Evolutionary conservation across 2,329 filamentous ascomycete genomes (phyloP).

Genomic region (Shiraia sp.): DNA sequence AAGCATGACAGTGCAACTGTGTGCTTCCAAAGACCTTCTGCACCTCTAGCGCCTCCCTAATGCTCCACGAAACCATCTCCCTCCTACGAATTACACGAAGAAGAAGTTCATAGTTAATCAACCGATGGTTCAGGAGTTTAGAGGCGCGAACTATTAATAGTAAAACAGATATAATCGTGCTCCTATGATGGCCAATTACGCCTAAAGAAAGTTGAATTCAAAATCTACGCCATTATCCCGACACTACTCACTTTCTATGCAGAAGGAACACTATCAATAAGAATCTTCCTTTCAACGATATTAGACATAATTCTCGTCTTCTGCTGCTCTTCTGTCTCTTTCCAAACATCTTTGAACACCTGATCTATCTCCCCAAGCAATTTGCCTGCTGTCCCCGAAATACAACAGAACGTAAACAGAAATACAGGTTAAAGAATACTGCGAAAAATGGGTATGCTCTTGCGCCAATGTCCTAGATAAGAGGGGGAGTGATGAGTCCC

Average conservation of each 20-base stretch:
- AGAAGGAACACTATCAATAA: neutral
- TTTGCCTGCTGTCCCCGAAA: constrained; percentile 42
- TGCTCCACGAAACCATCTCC: too few species aligned
- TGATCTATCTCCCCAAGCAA: constrained; percentile 44
- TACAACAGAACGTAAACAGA: constrained; percentile 41
- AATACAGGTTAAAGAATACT: constrained; percentile 39
- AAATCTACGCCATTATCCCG: too few species aligned
- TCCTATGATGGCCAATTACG: too few species aligned
- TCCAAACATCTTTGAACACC: constrained; percentile 43
- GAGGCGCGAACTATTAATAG: too few species aligned
- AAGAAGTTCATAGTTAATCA: too few species aligned
- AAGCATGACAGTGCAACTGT: too few species aligned
- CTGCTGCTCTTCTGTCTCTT: constrained; percentile 39
- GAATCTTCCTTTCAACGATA: constrained; percentile 28
- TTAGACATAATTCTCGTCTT: constrained; percentile 37
- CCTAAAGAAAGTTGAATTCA: too few species aligned
- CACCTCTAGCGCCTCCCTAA: too few species aligned
- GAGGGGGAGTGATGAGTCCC: constrained; percentile 67
- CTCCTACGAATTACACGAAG: too few species aligned
- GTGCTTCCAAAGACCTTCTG: too few species aligned
- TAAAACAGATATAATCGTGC: too few species aligned
- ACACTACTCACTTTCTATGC: constrained; percentile 1
- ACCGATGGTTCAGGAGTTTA: too few species aligned
- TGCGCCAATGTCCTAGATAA: constrained; percentile 61
- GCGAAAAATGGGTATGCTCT: constrained; percentile 48